These are phyloP conservation scores for Cylindrotheca closterium DNA, from an alignment of 108 stramenopile species.

Conservation along the genomic window DNA sequence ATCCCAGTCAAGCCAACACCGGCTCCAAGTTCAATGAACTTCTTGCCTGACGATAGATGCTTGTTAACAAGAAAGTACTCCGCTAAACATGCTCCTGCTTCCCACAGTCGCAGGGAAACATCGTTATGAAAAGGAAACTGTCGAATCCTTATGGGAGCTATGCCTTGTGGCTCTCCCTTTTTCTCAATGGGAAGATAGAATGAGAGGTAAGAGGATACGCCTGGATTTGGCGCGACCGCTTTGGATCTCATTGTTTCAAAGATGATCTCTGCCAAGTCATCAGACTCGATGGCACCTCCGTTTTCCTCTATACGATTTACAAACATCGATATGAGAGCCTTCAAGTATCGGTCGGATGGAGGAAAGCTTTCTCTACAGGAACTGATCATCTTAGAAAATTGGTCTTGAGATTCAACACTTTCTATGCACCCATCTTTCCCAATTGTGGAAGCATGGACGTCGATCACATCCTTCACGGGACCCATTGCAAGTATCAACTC, in stretches of 20 bases:
- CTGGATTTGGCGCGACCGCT: slow-evolving; percentile 31
- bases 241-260: slow-evolving; percentile 15
- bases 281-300: slow-evolving; percentile 23
- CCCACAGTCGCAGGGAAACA: slow-evolving; percentile 72
- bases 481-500: slow-evolving; percentile 27
- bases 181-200: slow-evolving; percentile 34
- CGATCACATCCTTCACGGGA: slow-evolving; percentile 7
- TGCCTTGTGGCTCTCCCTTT: neutral
- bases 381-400: slow-evolving; percentile 25
- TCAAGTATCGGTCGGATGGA: slow-evolving; percentile 49
- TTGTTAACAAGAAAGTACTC: slow-evolving; percentile 54
- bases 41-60: slow-evolving; percentile 13
- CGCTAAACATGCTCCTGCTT: slow-evolving; percentile 64
- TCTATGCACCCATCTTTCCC: neutral
- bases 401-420: slow-evolving; percentile 17
- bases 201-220: slow-evolving; percentile 33
- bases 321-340: slow-evolving; percentile 35
- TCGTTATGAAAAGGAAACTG: slow-evolving; percentile 74
- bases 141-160: slow-evolving; percentile 49
- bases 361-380: slow-evolving; percentile 12
- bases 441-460: neutral
- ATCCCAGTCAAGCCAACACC: slow-evolving; percentile 70
- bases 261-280: slow-evolving; percentile 34
- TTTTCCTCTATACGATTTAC: slow-evolving; percentile 27
- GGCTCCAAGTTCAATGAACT: slow-evolving; percentile 63